Conservation (phyloP, 108 stramenopile species). For the Discostella stelligeroides region DNA sequence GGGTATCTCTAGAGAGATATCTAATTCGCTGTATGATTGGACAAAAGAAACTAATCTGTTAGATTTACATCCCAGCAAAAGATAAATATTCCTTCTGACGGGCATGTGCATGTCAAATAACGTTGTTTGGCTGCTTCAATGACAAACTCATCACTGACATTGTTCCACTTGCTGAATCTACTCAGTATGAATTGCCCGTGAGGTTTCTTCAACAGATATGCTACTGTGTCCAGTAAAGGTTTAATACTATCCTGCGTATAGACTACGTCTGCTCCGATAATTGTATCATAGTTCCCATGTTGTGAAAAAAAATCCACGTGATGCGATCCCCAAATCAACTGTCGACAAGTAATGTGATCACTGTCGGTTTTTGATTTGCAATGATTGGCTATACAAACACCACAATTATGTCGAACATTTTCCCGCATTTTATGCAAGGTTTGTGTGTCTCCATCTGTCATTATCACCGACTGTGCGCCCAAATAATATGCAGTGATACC, state of each 20-base stretch:
- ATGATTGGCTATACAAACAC: no score
- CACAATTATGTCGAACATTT: constrained; percentile 43
- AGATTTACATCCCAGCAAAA: constrained; percentile 13
- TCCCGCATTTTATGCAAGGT: constrained; percentile 52
- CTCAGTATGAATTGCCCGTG: constrained; percentile 30
- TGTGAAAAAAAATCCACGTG: constrained; percentile 21
- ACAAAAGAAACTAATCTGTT: no score
- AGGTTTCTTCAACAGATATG: constrained; percentile 32
- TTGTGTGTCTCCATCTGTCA: constrained; percentile 63
- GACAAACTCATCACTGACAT: constrained; percentile 36
- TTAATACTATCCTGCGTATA: constrained; percentile 24
- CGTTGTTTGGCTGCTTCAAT: constrained; percentile 35
- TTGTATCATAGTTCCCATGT: constrained; percentile 16
- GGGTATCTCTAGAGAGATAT: no score
- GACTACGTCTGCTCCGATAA: constrained; percentile 32
- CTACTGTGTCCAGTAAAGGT: constrained; percentile 35
- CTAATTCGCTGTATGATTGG: no score
- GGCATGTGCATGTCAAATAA: constrained; percentile 31
- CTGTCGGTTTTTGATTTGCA: constrained; percentile 3
- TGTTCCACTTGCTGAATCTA: constrained; percentile 43
- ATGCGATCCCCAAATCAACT: constrained; percentile 35
- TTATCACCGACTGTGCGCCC: constrained; percentile 38
- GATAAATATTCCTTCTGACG: constrained; percentile 44
- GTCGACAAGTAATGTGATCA: constrained; percentile 20
- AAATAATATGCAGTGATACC: constrained; percentile 54